Evolutionary conservation across 495 filamentous ascomycete genomes (phyloP).

Genomic region (Lentithecium fluviatile): DNA sequence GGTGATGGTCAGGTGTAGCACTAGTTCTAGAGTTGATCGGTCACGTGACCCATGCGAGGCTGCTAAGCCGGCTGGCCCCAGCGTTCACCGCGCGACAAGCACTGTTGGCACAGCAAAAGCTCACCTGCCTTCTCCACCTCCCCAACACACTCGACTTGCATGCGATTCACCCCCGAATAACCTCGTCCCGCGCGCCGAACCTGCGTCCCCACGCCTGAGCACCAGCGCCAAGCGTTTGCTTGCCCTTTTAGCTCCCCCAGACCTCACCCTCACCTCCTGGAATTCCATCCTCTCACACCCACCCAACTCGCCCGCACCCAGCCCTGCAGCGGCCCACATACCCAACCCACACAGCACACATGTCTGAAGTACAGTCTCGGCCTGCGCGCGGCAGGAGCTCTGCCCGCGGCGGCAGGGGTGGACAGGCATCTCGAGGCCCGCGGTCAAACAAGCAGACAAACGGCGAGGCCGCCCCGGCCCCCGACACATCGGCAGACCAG

Average conservation of each 20-base stretch:
- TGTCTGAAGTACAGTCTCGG: slow-evolving; percentile 93
- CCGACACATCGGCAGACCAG: slow-evolving; percentile 71
- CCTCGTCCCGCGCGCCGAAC: neutral
- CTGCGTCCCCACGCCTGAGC: neutral
- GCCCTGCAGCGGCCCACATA: slow-evolving; percentile 4
- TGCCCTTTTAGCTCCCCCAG: slow-evolving; percentile 16
- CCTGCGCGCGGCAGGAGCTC: slow-evolving; percentile 79
- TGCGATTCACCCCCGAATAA: neutral
- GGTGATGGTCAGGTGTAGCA: neutral
- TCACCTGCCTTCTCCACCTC: neutral
- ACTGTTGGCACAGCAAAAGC: neutral
- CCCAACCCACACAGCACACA: slow-evolving; percentile 47
- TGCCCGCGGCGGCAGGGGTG: slow-evolving; percentile 75
- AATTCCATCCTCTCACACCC: slow-evolving; percentile 6
- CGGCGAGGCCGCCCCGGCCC: slow-evolving; percentile 57
- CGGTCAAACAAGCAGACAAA: slow-evolving; percentile 65
- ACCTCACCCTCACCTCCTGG: slow-evolving; percentile 23
- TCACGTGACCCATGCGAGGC: too few relatives aligned
- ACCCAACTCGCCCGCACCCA: slow-evolving; percentile 4
- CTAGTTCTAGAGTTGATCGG: neutral
- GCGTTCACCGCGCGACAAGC: neutral
- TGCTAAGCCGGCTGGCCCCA: too few relatives aligned
- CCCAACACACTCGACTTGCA: neutral
- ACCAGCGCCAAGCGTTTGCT: slow-evolving; percentile 25
- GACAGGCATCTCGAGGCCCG: slow-evolving; percentile 65